Conservation (phyloP, 441 rosid species). For the Omphalea diandra region DNA sequence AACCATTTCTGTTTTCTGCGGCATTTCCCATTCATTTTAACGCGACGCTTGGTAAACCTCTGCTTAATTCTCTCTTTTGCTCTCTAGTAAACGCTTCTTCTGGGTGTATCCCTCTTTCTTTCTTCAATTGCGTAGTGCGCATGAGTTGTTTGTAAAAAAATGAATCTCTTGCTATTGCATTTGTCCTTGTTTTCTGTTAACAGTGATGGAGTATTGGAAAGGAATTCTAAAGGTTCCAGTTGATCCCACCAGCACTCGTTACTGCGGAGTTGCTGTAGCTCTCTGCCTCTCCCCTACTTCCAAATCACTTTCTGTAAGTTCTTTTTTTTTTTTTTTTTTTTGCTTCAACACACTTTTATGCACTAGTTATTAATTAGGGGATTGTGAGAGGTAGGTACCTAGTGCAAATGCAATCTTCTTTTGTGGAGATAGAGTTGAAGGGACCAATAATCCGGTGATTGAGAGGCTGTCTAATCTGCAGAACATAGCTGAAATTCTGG, state of each 20-base stretch:
- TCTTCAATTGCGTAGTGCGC: not conserved
- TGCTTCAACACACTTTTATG: not conserved
- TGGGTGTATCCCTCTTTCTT: too few species aligned
- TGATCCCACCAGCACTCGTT: constrained; percentile 22
- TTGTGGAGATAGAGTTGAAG: constrained; percentile 66
- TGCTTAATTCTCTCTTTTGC: too few species aligned
- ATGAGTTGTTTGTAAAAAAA: constrained; percentile 2
- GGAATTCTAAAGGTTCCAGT: constrained; percentile 61
- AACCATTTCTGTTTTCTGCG: too few species aligned
- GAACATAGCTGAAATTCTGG: constrained; percentile 57
- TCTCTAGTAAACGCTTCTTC: too few species aligned
- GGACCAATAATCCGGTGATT: constrained; percentile 59
- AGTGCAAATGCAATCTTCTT: constrained; percentile 70
- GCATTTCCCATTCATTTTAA: too few species aligned
- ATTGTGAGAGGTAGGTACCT: constrained; percentile 47
- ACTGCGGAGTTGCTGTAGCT: constrained; percentile 66
- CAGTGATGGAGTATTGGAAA: constrained; percentile 62
- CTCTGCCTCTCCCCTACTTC: constrained; percentile 54
- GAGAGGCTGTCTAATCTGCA: constrained; percentile 69
- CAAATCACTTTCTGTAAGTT: constrained; percentile 40
- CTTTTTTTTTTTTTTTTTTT: constrained; percentile 18
- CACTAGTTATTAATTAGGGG: not conserved
- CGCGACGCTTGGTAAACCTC: too few species aligned
- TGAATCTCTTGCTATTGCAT: not conserved
- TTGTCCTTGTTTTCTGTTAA: not conserved